A percentile compares a stretch with the other conserved stretches of the same genome.
Conservation (phyloP, 2,329 filamentous ascomycete genomes). For the Fusarium duplospermum region DNA sequence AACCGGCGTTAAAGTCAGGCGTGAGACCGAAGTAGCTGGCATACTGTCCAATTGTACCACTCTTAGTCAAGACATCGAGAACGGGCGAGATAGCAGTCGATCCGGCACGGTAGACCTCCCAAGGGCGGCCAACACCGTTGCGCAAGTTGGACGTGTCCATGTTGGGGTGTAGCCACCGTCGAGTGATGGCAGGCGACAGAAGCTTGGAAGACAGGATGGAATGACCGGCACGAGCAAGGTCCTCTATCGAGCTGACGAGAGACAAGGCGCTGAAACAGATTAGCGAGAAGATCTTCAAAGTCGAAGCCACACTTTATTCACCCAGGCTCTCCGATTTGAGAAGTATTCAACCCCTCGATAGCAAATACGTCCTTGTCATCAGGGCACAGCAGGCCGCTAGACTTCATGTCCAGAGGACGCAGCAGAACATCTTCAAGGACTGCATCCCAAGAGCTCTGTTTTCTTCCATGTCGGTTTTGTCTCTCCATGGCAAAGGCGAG, state of each 20-base stretch:
- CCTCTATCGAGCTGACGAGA: slow-evolving; percentile 30
- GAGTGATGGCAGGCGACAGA: slow-evolving; percentile 34
- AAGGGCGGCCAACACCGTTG: slow-evolving; percentile 49
- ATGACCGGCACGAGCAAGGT: slow-evolving; percentile 33
- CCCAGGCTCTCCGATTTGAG: slow-evolving; percentile 28
- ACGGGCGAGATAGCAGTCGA: slow-evolving; percentile 36
- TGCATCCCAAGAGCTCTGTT: background rate
- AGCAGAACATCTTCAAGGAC: slow-evolving; percentile 10
- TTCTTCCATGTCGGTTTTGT: background rate
- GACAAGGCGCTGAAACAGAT: slow-evolving; percentile 18
- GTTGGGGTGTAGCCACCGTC: slow-evolving; percentile 47
- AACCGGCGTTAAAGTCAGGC: slow-evolving; percentile 41
- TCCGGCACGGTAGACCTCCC: slow-evolving; percentile 49
- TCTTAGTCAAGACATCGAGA: slow-evolving; percentile 44
- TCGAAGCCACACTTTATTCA: background rate
- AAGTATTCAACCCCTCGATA: slow-evolving; percentile 11
- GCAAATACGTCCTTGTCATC: slow-evolving; percentile 9
- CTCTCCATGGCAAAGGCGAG: slow-evolving; percentile 34
- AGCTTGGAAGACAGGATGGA: slow-evolving; percentile 38
- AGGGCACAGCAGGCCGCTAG: slow-evolving; percentile 8
- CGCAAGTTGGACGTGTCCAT: slow-evolving; percentile 49
- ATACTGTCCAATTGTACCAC: slow-evolving; percentile 44
- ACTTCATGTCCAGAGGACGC: slow-evolving; percentile 18
- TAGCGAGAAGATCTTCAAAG: fast-evolving
- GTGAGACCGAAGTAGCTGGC: slow-evolving; percentile 41